Evolutionary conservation across 805 yeast genomes (phyloP).

Genomic region (Metschnikowia gruessii): DNA sequence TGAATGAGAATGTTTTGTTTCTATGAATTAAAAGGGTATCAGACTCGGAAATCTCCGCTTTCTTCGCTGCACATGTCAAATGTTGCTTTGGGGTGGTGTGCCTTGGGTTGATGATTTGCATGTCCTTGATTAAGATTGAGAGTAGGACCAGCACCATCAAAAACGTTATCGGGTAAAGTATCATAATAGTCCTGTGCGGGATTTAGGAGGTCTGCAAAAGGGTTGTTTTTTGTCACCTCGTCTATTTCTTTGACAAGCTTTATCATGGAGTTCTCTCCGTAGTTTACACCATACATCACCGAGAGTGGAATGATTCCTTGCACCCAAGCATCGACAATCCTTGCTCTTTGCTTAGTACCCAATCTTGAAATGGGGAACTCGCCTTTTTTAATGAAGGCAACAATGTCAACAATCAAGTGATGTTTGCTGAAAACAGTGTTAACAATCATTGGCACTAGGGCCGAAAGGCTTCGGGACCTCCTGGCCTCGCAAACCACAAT

Average conservation of each 20-base stretch:
- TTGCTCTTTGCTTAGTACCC: slow-evolving; percentile 73
- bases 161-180: slow-evolving; percentile 26
- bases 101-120: slow-evolving; percentile 7
- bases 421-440: slow-evolving; percentile 76
- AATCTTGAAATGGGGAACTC: slow-evolving; percentile 67
- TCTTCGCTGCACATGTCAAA: slow-evolving; percentile 16
- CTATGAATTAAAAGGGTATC: not conserved
- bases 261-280: slow-evolving; percentile 64
- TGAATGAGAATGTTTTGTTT: not conserved
- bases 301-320: slow-evolving; percentile 43
- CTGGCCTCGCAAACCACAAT: slow-evolving; percentile 70
- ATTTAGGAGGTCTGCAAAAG: slow-evolving; percentile 38
- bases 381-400: slow-evolving; percentile 68
- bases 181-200: slow-evolving; percentile 44
- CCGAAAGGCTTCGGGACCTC: slow-evolving; percentile 52
- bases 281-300: slow-evolving; percentile 50
- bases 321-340: slow-evolving; percentile 55
- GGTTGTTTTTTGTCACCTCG: slow-evolving; percentile 37
- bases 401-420: slow-evolving; percentile 77
- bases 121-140: slow-evolving; percentile 28
- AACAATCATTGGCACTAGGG: slow-evolving; percentile 80
- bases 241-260: slow-evolving; percentile 57
- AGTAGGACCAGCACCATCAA: slow-evolving; percentile 31
- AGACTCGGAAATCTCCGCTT: slow-evolving; percentile 3
- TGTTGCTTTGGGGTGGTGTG: slow-evolving; percentile 11